Evolutionary conservation across 2,329 filamentous ascomycete species (phyloP), one percentile per base, ranked within the genome.

Genomic region (Neonectria coccinea): DNA sequence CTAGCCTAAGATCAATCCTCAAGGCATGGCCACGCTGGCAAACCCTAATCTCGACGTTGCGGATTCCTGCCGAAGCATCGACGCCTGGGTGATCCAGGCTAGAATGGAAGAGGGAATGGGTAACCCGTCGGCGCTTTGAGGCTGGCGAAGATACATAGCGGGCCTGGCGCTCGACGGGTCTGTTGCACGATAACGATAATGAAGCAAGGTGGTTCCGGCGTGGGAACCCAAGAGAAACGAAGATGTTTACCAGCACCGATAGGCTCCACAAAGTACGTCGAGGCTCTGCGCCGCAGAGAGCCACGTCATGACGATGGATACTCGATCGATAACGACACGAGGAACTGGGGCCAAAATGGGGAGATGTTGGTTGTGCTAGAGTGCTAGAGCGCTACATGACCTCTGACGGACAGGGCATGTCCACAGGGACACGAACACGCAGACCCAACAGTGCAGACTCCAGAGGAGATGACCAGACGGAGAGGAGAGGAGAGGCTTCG

Each of bases 11-110:
- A 47, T 27, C 33, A 54, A 53, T 51, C 27, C 27, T 14, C 20
- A 44, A 12, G 18, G 33, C 62, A 62, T 50, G 58, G 58, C 53
- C 48, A 52, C 39, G 52, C 62, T 20, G 45, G 47, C 59, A 29
- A 62, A 58, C 54, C 14, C 50, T 45, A 52, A 33, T 41, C 27
- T 59, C 39, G 41, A 22, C 41, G 39, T 39, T 50, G 59, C 55
- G 36, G 55, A 22, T 29, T 55, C n/a, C 16, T 42, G 33, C 42
- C 44, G 25, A 59, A 54, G 65, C 62, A 56, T 59, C 58, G 65
- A 50, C 39, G 27, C 50, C 20, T 29, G 16, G 55, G 44, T 52
- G 55, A 52, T 51, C 64, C n/a, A 64, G 55, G 63, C 56, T 50
- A 31, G 31, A 14, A 25, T 22, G 20, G n/a, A 57, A 12, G 20